Base-by-base conservation (phyloP, 2,329 filamentous ascomycete genomes). In the Pseudogymnoascus sp. region DNA sequence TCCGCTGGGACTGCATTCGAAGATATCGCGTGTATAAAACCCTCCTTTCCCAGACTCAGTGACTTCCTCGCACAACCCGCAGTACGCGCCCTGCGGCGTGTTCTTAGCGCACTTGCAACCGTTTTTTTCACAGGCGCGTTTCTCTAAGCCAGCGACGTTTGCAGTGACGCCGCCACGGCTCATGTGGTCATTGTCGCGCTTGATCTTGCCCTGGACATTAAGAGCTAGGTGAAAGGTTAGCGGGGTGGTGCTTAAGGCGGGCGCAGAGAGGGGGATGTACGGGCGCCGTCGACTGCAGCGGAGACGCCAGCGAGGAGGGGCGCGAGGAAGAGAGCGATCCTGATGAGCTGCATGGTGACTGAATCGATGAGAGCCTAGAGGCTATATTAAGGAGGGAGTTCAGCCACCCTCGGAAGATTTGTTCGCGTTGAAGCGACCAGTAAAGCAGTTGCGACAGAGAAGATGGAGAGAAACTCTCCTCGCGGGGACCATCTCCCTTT, bases 201-300 rank as follows among this genome's bases (percentile, higher is more conserved):
- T 55, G 26, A 55, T 55, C 26, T 55, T 55, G n/a, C 26, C 29
- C n/a, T 33, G 26, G 49, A 55, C 26, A 8, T 55, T 7, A 7
- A 29, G 23, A 4, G 23, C 49, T 55, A 29, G n/a, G n/a, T 10
- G n/a, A 26, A 26, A 26, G 4, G 49, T 55, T 19, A 55, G 49
- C n/a, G 49, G n/a, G 6, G 12, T 14, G 21, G 12, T 14, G 21
- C 16, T 19, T 33, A 7, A 33, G 8, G 49, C 62, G 64, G n/a
- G 67, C 16, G 21, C 59, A 45, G 29, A 19, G 37, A 69, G 63
- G 71, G 66, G 31, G 66, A 66, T 14, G 66, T 66, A 63, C 71
- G 70, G 39, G 68, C 68, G 38, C 65, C 64, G 49, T 66, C 66
- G 61, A 67, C 63, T 45, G 64, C 65, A 19, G 67, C 64, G 26